Evolutionary conservation across 352 stramenopile species (phyloP), one percentile per base, ranked within the genome.

Genomic region (Globisporangium cederbergense): DNA sequence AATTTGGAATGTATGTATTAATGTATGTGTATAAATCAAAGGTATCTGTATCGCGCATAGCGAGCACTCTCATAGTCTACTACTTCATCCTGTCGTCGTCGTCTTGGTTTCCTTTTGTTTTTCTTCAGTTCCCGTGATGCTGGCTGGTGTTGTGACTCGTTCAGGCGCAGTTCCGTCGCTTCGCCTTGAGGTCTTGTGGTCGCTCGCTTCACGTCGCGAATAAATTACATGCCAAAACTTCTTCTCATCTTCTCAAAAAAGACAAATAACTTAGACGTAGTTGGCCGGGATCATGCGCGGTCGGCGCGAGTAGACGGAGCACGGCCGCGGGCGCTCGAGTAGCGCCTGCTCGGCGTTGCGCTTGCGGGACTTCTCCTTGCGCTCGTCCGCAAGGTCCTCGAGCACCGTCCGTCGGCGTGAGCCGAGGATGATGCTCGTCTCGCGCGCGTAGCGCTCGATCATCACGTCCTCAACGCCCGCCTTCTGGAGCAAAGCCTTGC

Each of bases 241-340:
- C 14, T 28, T 40, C 56, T 53, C 14, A 49, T 14, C 32, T 28
- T 50, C 49, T 38, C 14, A 28, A 28, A 43, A 46, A 32, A 30
- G 30, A 58, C 36, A 46, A 45, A 58, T 58, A 46, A 58, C 52
- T 74, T 47, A 83, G 47, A 75, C 73, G 67, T 89, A 89, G 68
- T 89, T 86, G 66, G 76, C 66, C 42, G 80, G 80, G 66, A 89
- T 89, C 76, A 89, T 89, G 45, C 80, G 76, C 32, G 80, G 80
- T 58, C 78, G 68, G 51, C 78, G 72, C 51, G 83, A 68, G 70
- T 77, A 80, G 42, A 73, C 60, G 30, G 76, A 74, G 54, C 79
- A 82, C 36, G 76, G 68, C 43, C 74, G 42, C 42, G 42, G 75
- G 32, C 30, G 52, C 59, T 71, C 57, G 34, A 81, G 73, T 40